Base-by-base conservation (phyloP, 202 grass and related monocot genomes). In the Brachypodium distachyon region DNA sequence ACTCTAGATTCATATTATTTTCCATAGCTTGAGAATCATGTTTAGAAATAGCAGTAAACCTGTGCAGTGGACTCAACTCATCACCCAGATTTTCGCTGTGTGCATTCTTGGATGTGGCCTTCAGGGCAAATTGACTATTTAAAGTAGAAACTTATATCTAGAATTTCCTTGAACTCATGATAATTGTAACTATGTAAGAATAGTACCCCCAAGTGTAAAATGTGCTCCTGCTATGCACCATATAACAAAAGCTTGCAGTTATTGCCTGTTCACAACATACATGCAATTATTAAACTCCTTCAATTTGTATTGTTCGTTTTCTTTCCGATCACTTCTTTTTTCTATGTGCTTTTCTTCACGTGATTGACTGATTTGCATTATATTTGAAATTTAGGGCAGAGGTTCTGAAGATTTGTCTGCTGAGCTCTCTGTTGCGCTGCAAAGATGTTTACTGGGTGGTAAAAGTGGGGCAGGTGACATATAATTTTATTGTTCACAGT, bases 381-480 rank as follows among this genome's bases (percentile, higher is more conserved):
- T 61, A 72, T 85, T 38, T 14, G 48, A 23, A 38, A 78, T 82
- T 34, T 59, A 97, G 94, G 94, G 94, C 40, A 88, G 90, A 87
- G 94, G 94, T 48, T 92, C 88, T 61, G 94, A 97, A 88, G 94
- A 90, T 61, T 85, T 94, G 44, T 97, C 94, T n/a, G 19, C 81
- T 40, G 94, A 97, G 54, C 88, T 97, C 42, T 91, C 91, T 72
- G 81, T 87, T 77, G 84, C 84, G 21, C 84, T 97, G 31, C 88
- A 97, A 81, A 85, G 81, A 90, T 97, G 94, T 82, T 88, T 97
- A 57, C 77, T 97, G 28, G 94, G 94, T 73, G 88, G 94, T 67
- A 97, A 84, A 88, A 97, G 81, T 7, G 91, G 91, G 22, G 88
- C 86, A 92, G 94, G 94, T 97, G 79, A 85, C 25, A 9, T 67